Conservation (phyloP, 345 rosid species). For the Citrus reticulata region DNA sequence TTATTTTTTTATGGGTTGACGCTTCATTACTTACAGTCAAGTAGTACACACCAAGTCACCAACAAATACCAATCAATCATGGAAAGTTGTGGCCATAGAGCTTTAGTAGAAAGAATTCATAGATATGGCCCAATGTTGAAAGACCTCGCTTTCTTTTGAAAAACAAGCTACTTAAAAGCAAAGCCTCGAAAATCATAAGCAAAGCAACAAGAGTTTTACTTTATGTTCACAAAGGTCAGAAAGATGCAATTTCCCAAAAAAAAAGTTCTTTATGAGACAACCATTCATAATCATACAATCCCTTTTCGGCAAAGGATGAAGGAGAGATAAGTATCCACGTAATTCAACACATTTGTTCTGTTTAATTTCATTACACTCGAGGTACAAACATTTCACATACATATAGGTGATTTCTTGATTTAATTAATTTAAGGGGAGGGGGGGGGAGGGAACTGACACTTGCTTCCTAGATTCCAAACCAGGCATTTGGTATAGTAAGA, state of each 20-base stretch:
- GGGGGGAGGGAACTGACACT: neutral
- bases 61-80: slow-evolving; percentile 19
- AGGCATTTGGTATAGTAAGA: neutral
- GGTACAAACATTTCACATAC: slow-evolving; percentile 5
- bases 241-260: slow-evolving; percentile 50
- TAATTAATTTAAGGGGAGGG: too few relatives aligned
- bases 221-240: slow-evolving; percentile 44
- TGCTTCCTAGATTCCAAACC: slow-evolving; percentile 35
- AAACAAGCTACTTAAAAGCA: slow-evolving; percentile 13
- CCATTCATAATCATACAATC: slow-evolving; percentile 16
- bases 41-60: neutral
- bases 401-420: neutral
- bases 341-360: neutral
- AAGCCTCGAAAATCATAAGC: slow-evolving; percentile 22
- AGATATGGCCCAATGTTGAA: slow-evolving; percentile 12
- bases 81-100: slow-evolving; percentile 21
- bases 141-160: slow-evolving; percentile 1
- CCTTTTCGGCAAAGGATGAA: slow-evolving; percentile 15
- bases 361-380: neutral
- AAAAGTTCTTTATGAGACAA: slow-evolving; percentile 26
- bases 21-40: neutral
- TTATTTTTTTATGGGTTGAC: neutral
- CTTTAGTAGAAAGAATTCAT: slow-evolving; percentile 7
- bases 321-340: neutral
- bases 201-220: slow-evolving; percentile 26